phyloP scores from a whole-genome alignment of 768 basidiomycete species.

The Favolaschia claudopus region DNA sequence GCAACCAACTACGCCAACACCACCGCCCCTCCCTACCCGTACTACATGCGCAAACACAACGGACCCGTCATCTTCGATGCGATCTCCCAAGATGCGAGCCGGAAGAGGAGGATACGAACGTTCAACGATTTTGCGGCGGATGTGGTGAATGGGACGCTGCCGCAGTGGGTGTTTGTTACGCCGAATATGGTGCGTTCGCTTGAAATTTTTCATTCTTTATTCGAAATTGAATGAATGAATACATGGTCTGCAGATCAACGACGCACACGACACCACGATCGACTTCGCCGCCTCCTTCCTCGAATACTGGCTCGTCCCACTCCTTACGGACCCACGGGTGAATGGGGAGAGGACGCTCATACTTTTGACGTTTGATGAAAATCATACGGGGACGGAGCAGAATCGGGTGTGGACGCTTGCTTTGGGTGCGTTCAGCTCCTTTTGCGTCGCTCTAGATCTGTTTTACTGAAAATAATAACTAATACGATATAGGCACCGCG shows the following conservation, averaged over 20 bases:
- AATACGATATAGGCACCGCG: slow-evolving; percentile 35
- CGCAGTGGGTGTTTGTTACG: slow-evolving; percentile 70
- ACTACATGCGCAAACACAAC: slow-evolving; percentile 66
- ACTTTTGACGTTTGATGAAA: slow-evolving; percentile 71
- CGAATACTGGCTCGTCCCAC: slow-evolving; percentile 56
- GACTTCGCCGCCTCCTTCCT: slow-evolving; percentile 56
- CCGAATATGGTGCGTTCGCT: slow-evolving; percentile 53
- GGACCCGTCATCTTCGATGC: slow-evolving; percentile 61
- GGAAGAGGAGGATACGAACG: slow-evolving; percentile 57
- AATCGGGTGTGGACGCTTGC: slow-evolving; percentile 57
- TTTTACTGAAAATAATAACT: background rate
- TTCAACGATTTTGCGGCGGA: slow-evolving; percentile 71
- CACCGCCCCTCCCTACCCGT: slow-evolving; percentile 47
- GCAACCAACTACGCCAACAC: slow-evolving; percentile 47
- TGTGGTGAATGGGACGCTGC: slow-evolving; percentile 53
- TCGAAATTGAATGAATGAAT: no score
- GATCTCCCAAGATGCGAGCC: slow-evolving; percentile 48
- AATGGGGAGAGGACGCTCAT: slow-evolving; percentile 64
- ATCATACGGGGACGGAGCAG: slow-evolving; percentile 44
- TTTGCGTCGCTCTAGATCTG: no score
- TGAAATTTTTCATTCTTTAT: background rate
- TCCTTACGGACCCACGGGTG: slow-evolving; percentile 59
- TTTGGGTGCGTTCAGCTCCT: slow-evolving; percentile 34
- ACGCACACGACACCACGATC: slow-evolving; percentile 66
- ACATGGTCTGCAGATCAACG: slow-evolving; percentile 59